Evolutionary conservation across 768 basidiomycete species (phyloP).

Genomic region (Xerocomus spinulosus): DNA sequence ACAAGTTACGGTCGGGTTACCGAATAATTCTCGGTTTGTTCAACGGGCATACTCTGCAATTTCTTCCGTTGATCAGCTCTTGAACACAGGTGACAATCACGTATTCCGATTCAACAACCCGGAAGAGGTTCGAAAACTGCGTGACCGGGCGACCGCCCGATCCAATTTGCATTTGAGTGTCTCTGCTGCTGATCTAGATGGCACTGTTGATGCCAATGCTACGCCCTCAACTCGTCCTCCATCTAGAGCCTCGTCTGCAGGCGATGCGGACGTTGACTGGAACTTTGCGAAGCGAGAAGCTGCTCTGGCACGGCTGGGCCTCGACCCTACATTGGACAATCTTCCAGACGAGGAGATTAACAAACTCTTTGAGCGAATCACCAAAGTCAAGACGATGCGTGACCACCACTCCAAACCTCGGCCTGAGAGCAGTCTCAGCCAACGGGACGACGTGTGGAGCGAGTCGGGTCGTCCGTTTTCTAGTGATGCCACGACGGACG

Average conservation of each 20-base stretch:
- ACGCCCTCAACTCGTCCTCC: constrained; percentile 66
- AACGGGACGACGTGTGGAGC: constrained; percentile 86
- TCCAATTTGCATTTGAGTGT: constrained; percentile 64
- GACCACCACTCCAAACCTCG: constrained; percentile 76
- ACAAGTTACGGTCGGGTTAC: constrained; percentile 89
- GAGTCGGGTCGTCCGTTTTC: constrained; percentile 76
- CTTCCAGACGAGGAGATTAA: constrained; percentile 93
- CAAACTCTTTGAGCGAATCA: constrained; percentile 91
- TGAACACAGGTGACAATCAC: constrained; percentile 79
- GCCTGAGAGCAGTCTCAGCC: constrained; percentile 85
- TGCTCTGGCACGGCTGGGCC: constrained; percentile 77
- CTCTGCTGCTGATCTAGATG: constrained; percentile 64
- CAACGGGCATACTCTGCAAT: not conserved
- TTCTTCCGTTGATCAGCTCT: constrained; percentile 4
- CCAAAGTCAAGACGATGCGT: constrained; percentile 84
- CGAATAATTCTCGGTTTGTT: constrained; percentile 88
- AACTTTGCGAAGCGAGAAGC: constrained; percentile 95
- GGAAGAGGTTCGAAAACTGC: constrained; percentile 87
- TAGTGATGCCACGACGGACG: constrained; percentile 79
- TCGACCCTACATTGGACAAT: constrained; percentile 87
- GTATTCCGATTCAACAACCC: constrained; percentile 98
- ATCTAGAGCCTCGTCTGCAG: constrained; percentile 66
- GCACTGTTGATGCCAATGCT: constrained; percentile 32
- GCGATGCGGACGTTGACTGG: constrained; percentile 84
- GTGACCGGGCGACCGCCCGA: constrained; percentile 73